phyloP scores from a whole-genome alignment of 345 rosid species.

The Capsella bursapastoris region DNA sequence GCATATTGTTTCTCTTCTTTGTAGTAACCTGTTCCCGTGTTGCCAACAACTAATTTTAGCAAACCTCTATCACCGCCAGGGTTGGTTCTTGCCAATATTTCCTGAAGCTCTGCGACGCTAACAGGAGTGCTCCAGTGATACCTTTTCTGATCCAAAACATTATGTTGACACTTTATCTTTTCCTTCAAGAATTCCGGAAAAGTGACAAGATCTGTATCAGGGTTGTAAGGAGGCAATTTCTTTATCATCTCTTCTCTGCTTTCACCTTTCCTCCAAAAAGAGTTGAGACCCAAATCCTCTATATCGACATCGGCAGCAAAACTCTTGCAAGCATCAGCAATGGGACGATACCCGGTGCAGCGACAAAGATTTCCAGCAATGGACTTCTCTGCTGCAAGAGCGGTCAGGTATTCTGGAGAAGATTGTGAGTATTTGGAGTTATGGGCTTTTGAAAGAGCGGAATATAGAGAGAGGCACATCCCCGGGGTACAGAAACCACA shows the following conservation, averaged over 20 bases:
- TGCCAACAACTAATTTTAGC: constrained; percentile 70
- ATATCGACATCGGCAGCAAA: constrained; percentile 84
- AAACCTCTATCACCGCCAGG: constrained; percentile 23
- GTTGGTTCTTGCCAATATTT: constrained; percentile 42
- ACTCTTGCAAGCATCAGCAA: constrained; percentile 88
- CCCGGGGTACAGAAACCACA: constrained; percentile 98
- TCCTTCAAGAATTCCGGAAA: constrained; percentile 74
- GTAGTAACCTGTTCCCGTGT: constrained; percentile 76
- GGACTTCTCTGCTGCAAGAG: constrained; percentile 78
- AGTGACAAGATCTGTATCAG: constrained; percentile 38
- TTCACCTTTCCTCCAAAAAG: constrained; percentile 77
- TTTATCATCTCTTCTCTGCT: constrained; percentile 50
- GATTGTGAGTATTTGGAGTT: constrained; percentile 56
- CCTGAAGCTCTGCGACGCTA: constrained; percentile 58
- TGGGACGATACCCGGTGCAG: constrained; percentile 97
- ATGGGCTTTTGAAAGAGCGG: constrained; percentile 73
- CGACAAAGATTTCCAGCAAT: constrained; percentile 85
- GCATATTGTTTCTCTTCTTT: constrained; percentile 58
- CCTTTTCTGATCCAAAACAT: constrained; percentile 53
- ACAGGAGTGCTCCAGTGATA: constrained; percentile 59
- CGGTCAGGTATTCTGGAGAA: constrained; percentile 48
- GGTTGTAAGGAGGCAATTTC: constrained; percentile 56
- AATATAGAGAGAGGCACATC: constrained; percentile 79
- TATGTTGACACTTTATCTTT: constrained; percentile 8
- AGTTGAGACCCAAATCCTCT: constrained; percentile 84